Percentiles rank a stretch among this genome's conserved stretches.
phyloP scores from a whole-genome alignment of 305 asterid genomes.

The Coffea humblotiana region DNA sequence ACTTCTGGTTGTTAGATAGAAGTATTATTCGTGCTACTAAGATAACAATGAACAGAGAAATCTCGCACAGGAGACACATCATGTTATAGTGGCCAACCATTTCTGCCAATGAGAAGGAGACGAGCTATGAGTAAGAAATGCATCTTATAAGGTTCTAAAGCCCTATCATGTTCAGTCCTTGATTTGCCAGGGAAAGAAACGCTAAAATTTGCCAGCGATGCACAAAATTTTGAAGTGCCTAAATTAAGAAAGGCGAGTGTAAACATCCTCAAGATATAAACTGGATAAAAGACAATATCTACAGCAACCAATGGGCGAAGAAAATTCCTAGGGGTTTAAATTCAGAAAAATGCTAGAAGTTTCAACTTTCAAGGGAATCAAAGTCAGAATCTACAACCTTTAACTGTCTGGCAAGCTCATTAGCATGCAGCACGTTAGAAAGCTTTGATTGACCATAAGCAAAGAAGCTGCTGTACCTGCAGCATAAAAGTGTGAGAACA shows the following conservation, averaged over 20 bases:
- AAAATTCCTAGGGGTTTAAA: neutral
- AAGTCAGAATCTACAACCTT: slow-evolving; percentile 33
- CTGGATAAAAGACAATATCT: neutral
- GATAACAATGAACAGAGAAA: no score
- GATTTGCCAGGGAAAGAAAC: neutral
- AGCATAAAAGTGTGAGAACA: neutral
- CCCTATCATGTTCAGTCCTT: neutral
- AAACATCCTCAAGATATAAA: neutral
- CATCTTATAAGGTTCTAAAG: neutral
- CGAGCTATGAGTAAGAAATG: neutral
- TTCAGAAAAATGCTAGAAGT: neutral
- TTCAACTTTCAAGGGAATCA: neutral
- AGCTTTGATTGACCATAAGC: slow-evolving; percentile 87
- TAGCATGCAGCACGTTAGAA: slow-evolving; percentile 60
- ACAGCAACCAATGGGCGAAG: neutral
- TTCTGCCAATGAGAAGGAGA: neutral
- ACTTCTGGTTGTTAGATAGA: neutral
- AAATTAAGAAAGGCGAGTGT: neutral
- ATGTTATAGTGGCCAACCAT: neutral
- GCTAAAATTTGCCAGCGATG: neutral
- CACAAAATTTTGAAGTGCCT: neutral
- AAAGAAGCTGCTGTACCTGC: slow-evolving; percentile 46
- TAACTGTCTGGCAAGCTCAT: slow-evolving; percentile 57
- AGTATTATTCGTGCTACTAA: neutral
- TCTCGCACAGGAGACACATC: no score